Percentiles rank a stretch among this genome's conserved stretches.
Evolutionary conservation across 768 basidiomycete genomes (phyloP).

Genomic region (Obba rivulosa): DNA sequence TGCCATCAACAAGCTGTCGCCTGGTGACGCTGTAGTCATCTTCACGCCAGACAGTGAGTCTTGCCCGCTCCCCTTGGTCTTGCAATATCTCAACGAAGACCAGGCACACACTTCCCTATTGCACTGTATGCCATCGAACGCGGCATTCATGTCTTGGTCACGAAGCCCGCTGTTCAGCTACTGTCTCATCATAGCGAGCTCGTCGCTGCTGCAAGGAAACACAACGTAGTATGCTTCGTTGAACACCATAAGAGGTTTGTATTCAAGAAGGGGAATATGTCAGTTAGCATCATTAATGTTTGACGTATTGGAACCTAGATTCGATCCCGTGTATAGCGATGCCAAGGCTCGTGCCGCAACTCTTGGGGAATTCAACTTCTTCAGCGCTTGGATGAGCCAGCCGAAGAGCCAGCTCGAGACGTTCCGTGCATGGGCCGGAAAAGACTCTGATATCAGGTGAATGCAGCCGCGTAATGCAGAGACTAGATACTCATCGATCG

Average conservation of each 20-base stretch:
- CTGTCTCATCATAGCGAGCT: conserved; percentile 79
- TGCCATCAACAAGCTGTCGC: conserved; percentile 70
- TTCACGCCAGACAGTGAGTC: conserved; percentile 86
- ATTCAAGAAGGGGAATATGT: not conserved
- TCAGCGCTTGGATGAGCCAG: conserved; percentile 97
- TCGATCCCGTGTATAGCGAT: conserved; percentile 91
- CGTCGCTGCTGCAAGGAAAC: conserved; percentile 68
- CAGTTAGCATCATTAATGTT: not conserved
- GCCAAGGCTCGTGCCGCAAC: conserved; percentile 71
- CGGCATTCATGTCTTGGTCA: conserved; percentile 84
- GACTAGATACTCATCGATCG: not conserved
- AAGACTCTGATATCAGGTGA: conserved; percentile 87
- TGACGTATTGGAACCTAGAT: conserved; percentile 45
- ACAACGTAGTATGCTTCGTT: conserved; percentile 86
- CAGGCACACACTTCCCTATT: conserved; percentile 82
- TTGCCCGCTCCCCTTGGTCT: not conserved
- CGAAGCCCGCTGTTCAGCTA: conserved; percentile 88
- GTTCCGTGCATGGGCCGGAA: conserved; percentile 93
- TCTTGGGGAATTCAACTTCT: conserved; percentile 92
- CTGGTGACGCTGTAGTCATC: conserved; percentile 87
- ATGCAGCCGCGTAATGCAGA: not conserved
- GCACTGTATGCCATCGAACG: conserved; percentile 81
- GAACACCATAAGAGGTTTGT: conserved; percentile 84
- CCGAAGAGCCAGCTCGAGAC: conserved; percentile 94
- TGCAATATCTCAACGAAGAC: not conserved